These are phyloP conservation scores for Meyerozyma athensensis DNA, from an alignment of 1,139 yeast species.

Conservation along the genomic window DNA sequence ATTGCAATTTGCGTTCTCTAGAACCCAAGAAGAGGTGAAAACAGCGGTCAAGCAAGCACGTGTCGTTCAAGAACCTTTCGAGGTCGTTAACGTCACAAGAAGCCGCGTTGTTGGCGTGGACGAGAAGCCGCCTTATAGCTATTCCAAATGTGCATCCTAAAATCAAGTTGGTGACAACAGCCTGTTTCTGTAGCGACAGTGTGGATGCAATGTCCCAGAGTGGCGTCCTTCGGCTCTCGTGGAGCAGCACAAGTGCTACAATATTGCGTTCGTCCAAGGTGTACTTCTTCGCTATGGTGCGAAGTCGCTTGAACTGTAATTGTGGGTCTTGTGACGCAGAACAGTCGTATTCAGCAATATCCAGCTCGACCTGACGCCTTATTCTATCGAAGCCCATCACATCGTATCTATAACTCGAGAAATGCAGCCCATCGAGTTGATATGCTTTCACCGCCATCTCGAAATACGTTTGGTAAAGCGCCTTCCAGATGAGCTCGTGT, in stretches of 20 bases:
- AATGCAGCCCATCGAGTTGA: neutral
- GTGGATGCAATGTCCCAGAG: slow-evolving; percentile 5
- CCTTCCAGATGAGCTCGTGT: slow-evolving; percentile 18
- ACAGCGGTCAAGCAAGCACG: slow-evolving; percentile 21
- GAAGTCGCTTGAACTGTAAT: neutral
- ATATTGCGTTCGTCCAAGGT: neutral
- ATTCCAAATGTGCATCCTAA: slow-evolving; percentile 9
- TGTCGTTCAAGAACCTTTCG: slow-evolving; percentile 24
- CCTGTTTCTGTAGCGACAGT: slow-evolving; percentile 6
- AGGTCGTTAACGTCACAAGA: slow-evolving; percentile 7
- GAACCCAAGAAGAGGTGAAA: slow-evolving; percentile 14
- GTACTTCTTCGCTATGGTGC: neutral
- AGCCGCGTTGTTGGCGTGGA: neutral
- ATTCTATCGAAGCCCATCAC: slow-evolving; percentile 11
- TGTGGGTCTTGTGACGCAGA: slow-evolving; percentile 1
- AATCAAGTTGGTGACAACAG: slow-evolving; percentile 8
- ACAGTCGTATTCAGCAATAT: slow-evolving; percentile 1
- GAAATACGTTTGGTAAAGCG: slow-evolving; percentile 8
- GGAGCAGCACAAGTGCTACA: neutral
- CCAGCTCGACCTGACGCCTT: slow-evolving; percentile 11
- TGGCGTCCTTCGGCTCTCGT: neutral
- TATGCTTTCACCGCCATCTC: neutral
- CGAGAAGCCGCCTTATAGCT: neutral
- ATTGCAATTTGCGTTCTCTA: slow-evolving; percentile 11
- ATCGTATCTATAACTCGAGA: slow-evolving; percentile 11